phyloP scores from a whole-genome alignment of 2,329 filamentous ascomycete species.

The Ilyonectria sp. region DNA sequence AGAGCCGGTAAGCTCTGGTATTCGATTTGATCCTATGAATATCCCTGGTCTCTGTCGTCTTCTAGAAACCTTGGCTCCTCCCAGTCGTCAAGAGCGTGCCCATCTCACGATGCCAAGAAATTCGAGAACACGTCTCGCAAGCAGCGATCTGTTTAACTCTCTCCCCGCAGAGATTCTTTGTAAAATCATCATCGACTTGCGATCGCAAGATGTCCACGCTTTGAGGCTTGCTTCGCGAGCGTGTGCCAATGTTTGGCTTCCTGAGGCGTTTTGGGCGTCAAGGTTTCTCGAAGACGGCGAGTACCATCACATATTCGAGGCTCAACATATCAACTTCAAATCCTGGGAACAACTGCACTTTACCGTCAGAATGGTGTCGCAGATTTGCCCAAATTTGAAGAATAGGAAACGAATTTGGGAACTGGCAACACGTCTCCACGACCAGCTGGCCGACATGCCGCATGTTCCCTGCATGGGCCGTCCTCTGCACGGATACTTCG shows the following conservation, averaged over 20 bases:
- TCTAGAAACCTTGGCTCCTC: background rate
- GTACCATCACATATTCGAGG: conserved; percentile 23
- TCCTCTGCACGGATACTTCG: conserved; percentile 18
- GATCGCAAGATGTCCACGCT: conserved; percentile 16
- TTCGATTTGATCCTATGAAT: conserved; percentile 13
- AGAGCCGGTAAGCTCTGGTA: background rate
- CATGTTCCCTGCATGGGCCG: conserved; percentile 15
- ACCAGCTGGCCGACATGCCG: conserved; percentile 9
- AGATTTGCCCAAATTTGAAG: background rate
- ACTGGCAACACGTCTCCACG: conserved; percentile 14
- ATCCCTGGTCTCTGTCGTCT: conserved; percentile 8
- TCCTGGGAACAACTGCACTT: conserved; percentile 23
- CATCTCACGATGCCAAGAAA: background rate
- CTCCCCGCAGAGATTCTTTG: conserved; percentile 26
- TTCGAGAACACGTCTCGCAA: background rate
- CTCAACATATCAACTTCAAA: background rate
- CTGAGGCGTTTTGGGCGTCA: conserved; percentile 34
- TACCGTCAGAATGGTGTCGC: background rate
- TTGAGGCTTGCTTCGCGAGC: conserved; percentile 20
- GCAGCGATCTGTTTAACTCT: conserved; percentile 15
- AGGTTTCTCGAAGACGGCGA: conserved; percentile 19
- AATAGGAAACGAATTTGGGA: conserved; percentile 32
- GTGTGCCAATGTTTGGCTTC: conserved; percentile 13
- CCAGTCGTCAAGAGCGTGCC: background rate
- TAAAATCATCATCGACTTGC: conserved; percentile 8